Percentiles rank a stretch among this genome's conserved stretches.
Conservation (phyloP, 1,139 yeast genomes). For the Geotrichum histeridarum region DNA sequence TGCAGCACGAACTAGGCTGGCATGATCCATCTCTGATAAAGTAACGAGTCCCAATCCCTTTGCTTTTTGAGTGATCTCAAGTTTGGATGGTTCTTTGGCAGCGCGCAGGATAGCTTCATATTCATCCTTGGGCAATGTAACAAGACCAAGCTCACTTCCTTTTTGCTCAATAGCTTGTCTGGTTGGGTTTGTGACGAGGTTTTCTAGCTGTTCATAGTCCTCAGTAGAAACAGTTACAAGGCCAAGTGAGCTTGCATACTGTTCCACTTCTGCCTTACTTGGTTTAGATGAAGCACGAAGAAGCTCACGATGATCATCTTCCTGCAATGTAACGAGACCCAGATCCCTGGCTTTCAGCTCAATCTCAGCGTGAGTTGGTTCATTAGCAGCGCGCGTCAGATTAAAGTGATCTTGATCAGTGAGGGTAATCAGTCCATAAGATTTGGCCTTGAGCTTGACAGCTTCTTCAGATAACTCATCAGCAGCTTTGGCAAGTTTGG, state of each 20-base stretch:
- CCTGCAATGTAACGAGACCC: conserved; percentile 45
- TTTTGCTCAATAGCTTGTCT: conserved; percentile 21
- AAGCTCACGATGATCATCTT: conserved; percentile 21
- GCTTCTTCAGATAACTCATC: not conserved
- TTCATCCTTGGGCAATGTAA: conserved; percentile 22
- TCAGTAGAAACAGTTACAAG: conserved; percentile 27
- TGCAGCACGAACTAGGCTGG: conserved; percentile 38
- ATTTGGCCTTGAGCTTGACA: conserved; percentile 24
- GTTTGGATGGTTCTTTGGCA: conserved; percentile 36
- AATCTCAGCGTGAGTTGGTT: conserved; percentile 23
- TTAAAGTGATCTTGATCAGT: conserved; percentile 21
- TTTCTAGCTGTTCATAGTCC: conserved; percentile 22
- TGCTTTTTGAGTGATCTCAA: conserved; percentile 39
- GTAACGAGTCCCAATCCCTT: conserved; percentile 26
- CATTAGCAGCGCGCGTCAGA: conserved; percentile 33
- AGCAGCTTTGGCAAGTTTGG: not conserved
- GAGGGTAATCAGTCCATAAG: conserved; percentile 24
- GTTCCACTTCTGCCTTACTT: conserved; percentile 15
- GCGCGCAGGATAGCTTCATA: conserved; percentile 24
- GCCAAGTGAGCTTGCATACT: conserved; percentile 28
- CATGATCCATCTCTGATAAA: conserved; percentile 29
- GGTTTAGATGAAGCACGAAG: conserved; percentile 18
- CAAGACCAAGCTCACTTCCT: conserved; percentile 24
- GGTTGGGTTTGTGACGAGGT: conserved; percentile 24
- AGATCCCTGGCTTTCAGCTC: conserved; percentile 19